These are phyloP conservation scores for Cucurbita argyrosperma DNA, from an alignment of 306 rosid genomes.

Conservation along the genomic window DNA sequence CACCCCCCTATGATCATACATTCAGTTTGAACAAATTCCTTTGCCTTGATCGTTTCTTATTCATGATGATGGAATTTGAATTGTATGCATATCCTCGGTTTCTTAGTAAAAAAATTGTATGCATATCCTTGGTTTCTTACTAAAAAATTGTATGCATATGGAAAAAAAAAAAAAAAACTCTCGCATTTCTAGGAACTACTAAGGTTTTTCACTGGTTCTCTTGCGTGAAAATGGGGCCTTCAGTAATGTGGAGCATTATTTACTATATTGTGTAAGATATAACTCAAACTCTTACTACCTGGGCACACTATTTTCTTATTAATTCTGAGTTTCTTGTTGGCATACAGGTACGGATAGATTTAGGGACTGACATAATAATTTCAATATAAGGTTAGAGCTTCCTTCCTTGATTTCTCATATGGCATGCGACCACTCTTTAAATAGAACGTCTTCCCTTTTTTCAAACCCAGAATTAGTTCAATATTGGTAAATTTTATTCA, in stretches of 20 bases:
- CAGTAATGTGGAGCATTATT: neutral
- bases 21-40: neutral
- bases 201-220: neutral
- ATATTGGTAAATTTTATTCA: neutral
- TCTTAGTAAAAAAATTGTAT: no score
- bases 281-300: neutral
- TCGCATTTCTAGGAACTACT: neutral
- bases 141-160: neutral
- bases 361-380: neutral
- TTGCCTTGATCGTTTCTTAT: neutral
- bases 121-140: neutral
- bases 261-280: neutral
- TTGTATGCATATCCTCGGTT: neutral
- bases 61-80: neutral
- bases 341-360: neutral
- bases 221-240: neutral
- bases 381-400: conserved; percentile 3
- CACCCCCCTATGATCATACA: neutral
- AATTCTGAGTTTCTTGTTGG: neutral
- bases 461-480: neutral
- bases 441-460: neutral
- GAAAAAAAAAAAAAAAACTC: neutral
- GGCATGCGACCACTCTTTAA: neutral
- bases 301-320: neutral
- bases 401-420: neutral